Evolutionary conservation across 2,329 filamentous ascomycete genomes (phyloP), one percentile per base, ranked within the genome.

Genomic region (Helminthosporium solani): DNA sequence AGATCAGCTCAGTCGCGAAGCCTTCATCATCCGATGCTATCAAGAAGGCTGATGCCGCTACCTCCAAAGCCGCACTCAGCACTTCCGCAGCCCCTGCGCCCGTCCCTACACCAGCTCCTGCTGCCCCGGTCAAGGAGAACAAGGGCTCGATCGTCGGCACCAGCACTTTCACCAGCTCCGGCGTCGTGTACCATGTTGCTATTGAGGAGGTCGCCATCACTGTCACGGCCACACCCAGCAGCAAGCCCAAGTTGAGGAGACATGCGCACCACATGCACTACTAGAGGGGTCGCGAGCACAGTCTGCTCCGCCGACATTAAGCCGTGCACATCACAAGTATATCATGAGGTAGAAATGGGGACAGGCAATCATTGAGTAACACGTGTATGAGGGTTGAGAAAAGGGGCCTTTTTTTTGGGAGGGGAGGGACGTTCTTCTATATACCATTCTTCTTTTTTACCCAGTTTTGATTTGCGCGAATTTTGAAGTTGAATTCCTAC

Each of bases 101-200:
- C 6, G 49, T 46, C 3, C 52, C 64, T 3, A 63, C 65, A 1
- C 54, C 57, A 3, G 40, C 54, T 6, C 60, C 66, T 3, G 53
- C 52, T 27, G 40, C 44, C 15, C 33, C 39, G 18, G 47, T 47
- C 2, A 44, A 50, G 19, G 52, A 52, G 18, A 39, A 37, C 8
- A 37, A 45, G 6, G 56, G 54, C 47, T 54, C 47, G 44, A 63
- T 69, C 52, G 50, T 74, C 52, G 58, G 63, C 33, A 76, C 74
- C 20, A 69, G 64, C 27, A 72, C 65, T 36, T 72, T 70, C 57
- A 76, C 73, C 43, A 67, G 66, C 52, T 68, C 57, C 25, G 72
- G 72, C 49, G 61, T 70, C 46, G 73, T 76, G 35, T 68, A 75
- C 57, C 72, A 75, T 56, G 60, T 76, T 36, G 68, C 67, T 39